Base-by-base conservation (phyloP, 139 green algal species). In the Gonium pectorale region DNA sequence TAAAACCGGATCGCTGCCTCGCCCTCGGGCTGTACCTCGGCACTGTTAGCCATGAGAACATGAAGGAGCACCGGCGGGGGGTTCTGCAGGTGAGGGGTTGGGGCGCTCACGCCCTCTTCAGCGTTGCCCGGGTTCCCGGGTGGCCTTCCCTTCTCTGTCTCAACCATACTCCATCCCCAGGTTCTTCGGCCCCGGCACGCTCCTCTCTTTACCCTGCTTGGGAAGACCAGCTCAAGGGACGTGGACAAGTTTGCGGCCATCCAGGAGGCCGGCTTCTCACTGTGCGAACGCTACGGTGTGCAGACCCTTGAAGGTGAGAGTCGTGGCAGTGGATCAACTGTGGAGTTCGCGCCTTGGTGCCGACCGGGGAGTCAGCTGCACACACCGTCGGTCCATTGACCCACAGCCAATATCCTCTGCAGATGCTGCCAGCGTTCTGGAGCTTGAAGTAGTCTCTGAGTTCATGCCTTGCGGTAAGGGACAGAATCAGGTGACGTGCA, bases 201-300 rank as follows among this genome's bases (percentile, higher is more conserved):
- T 1, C 17, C 59, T 5, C 86, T 95, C 7, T 90, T 92, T 29
- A 37, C 87, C 31, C 85, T 95, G 64, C 85, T 95, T 24, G 92
- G 92, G 26, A 94, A 94, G 85, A 90, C 83, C 17, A 93, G 89
- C 59, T 89, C 89, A 1, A 37, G 83, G 1, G 85, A 93, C 9
- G 79, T 90, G 17, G 85, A 95, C 86, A 95, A 95, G 66, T 43
- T 89, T 13, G 64, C 41, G 0, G 73, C 84, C 37, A 52, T 94
- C 37, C 43, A 62, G 37, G 3, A 49, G 17, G 17, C 62, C 27
- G 91, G 87, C 8, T 83, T 88, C 17, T 15, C 15, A 0, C 33
- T 92, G 2, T 37, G 15, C 0, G 49, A 86, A 1, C 66, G 66
- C 3, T 79, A 80, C 33, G 90, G 90, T 9, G 41, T 88, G 24